Conservation (phyloP, 768 basidiomycete species). For the Tulasnella calospora region DNA sequence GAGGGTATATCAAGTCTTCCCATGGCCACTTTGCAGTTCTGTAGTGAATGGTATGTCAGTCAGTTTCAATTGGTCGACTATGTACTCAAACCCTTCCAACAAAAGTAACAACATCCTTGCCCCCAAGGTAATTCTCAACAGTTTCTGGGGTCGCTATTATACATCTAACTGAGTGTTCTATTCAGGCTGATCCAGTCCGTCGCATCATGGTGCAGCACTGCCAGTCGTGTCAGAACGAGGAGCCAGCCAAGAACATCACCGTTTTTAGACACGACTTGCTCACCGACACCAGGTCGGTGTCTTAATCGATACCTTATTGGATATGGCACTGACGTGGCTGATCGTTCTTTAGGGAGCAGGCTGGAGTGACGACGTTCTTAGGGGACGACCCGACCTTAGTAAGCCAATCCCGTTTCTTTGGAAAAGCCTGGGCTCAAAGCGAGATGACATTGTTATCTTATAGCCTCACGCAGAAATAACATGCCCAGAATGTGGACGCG, state of each 20-base stretch:
- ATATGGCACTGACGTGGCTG: neutral
- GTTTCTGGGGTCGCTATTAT: neutral
- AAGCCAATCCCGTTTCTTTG: constrained; percentile 30
- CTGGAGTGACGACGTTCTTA: constrained; percentile 84
- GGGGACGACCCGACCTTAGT: constrained; percentile 87
- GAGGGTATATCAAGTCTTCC: too few species aligned
- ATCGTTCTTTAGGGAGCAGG: constrained; percentile 64
- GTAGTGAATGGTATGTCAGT: constrained; percentile 26
- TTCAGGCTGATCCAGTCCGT: constrained; percentile 77
- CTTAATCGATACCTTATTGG: constrained; percentile 9
- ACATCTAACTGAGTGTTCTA: constrained; percentile 10
- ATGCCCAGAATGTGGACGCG: constrained; percentile 76
- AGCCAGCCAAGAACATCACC: constrained; percentile 78
- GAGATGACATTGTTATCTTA: neutral
- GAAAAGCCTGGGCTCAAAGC: neutral
- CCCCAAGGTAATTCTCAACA: constrained; percentile 20
- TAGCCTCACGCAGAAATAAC: constrained; percentile 79
- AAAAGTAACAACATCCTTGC: constrained; percentile 28
- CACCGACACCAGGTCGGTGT: constrained; percentile 78
- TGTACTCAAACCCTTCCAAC: neutral
- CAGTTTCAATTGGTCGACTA: neutral
- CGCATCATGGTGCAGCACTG: constrained; percentile 86
- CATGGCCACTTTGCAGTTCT: constrained; percentile 28
- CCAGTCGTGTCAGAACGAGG: constrained; percentile 82
- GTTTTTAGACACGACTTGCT: constrained; percentile 92